A percentile compares a stretch with the other conserved stretches of the same genome.
These are phyloP conservation scores for Suillus variegatus DNA, from an alignment of 768 basidiomycete species.

Conservation along the genomic window DNA sequence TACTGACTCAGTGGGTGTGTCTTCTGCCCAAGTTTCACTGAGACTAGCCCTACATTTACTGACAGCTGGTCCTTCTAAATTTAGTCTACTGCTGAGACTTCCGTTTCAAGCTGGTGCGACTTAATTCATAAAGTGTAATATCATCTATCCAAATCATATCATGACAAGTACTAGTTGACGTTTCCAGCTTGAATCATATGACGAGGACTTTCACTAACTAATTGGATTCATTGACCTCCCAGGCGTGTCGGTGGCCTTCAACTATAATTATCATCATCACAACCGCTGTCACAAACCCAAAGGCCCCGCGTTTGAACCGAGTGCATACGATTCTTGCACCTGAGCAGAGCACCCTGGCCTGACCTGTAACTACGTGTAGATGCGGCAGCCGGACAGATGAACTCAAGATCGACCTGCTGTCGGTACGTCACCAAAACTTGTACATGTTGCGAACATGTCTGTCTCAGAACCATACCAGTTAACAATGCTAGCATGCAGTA, in stretches of 20 bases:
- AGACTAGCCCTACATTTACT: background rate
- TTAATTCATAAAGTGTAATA: background rate
- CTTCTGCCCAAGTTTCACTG: background rate
- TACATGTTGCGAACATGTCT: background rate
- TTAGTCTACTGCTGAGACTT: background rate
- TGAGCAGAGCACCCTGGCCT: background rate
- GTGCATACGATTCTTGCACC: background rate
- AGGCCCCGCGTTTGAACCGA: background rate
- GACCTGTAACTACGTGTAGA: background rate
- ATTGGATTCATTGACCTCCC: background rate
- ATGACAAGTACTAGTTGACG: background rate
- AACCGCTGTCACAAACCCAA: background rate
- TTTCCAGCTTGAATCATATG: background rate
- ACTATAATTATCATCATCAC: background rate
- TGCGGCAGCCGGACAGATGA: background rate
- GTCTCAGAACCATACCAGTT: background rate
- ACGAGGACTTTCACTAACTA: background rate
- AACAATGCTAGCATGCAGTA: slow-evolving; percentile 20
- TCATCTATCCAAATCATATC: too few relatives aligned
- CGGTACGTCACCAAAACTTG: background rate
- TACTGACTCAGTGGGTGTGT: background rate
- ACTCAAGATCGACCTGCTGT: background rate
- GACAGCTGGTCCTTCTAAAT: background rate
- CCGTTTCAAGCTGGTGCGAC: background rate
- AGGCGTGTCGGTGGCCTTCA: background rate